Percentiles rank a stretch among this genome's conserved stretches.
phyloP scores from a whole-genome alignment of 805 yeast genomes.

The Kazachstania psychrophila region DNA sequence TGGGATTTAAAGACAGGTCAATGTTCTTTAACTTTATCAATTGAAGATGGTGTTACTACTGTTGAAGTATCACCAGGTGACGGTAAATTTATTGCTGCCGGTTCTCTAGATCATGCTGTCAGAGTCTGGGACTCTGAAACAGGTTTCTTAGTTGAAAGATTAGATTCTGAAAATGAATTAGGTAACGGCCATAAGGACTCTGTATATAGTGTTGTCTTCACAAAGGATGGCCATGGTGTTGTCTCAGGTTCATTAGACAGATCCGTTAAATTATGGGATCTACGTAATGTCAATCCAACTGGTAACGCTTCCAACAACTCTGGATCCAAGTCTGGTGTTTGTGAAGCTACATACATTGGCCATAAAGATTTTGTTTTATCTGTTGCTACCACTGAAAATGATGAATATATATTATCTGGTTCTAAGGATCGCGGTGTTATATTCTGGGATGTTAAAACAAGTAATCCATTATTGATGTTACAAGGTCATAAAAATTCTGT shows the following conservation, averaged over 20 bases:
- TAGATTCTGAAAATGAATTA: slow-evolving; percentile 78
- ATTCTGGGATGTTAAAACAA: slow-evolving; percentile 89
- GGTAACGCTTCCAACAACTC: too few relatives aligned
- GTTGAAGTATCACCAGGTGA: slow-evolving; percentile 89
- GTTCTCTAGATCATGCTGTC: slow-evolving; percentile 89
- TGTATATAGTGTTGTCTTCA: slow-evolving; percentile 88
- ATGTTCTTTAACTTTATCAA: slow-evolving; percentile 77
- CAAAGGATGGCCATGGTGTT: slow-evolving; percentile 83
- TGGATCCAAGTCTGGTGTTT: slow-evolving; percentile 39
- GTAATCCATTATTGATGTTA: slow-evolving; percentile 87
- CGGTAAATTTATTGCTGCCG: slow-evolving; percentile 90
- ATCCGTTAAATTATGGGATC: slow-evolving; percentile 91
- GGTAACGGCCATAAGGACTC: slow-evolving; percentile 95
- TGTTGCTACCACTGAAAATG: slow-evolving; percentile 90
- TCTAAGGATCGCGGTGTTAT: slow-evolving; percentile 96
- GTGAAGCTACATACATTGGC: slow-evolving; percentile 89
- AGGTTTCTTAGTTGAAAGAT: slow-evolving; percentile 83
- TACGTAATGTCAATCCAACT: slow-evolving; percentile 24
- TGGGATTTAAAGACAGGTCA: slow-evolving; percentile 90
- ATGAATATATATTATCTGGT: slow-evolving; percentile 84
- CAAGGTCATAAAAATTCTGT: slow-evolving; percentile 97
- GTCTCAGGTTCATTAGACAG: slow-evolving; percentile 93
- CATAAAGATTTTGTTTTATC: slow-evolving; percentile 93
- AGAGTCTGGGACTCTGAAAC: slow-evolving; percentile 94
- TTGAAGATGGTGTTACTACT: slow-evolving; percentile 97